Base-by-base conservation (phyloP, 2,329 filamentous ascomycete genomes). In the Pseudocercospora pini-densiflorae region DNA sequence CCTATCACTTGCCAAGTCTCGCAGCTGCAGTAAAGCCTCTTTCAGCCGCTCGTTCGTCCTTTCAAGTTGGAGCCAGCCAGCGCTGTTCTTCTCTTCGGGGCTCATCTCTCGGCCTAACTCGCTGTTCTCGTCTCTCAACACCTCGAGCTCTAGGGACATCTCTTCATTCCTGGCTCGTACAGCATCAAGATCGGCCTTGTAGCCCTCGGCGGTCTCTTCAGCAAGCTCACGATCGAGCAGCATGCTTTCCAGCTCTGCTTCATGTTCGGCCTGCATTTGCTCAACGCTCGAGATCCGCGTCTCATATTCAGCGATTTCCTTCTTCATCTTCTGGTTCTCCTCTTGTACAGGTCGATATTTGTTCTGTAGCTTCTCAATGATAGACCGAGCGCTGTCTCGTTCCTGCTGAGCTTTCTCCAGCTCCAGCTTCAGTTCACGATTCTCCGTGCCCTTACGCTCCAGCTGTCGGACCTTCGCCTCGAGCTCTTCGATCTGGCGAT, bases 161-260 rank as follows among this genome's bases (percentile, higher is more conserved):
- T 98, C 94, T 77, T 98, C 94, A 1, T 89, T 81, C 75, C 90
- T 93, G 65, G 87, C 82, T 74, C 92, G 92, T 61, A 97, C 78
- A 1, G 88, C 86, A 43, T 97, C 92, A 24, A 96, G 82, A 75
- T 99, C 94, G 1, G 87, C 86, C 77, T 93, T 95, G 59, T 91
- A 84, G 19, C 90, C 88, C 71, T 98, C 95, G 0, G 92, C 90
- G 51, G 89, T 93, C 79, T 97, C 94, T 78, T 99, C 94, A 0
- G 95, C 95, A 92, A 98, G 97, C 79, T 99, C 94, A 53, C 92
- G 89, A 77, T 99, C 95, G 27, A 99, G 83, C 0, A 92, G 90
- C 6, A 93, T 93, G 79, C 95, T 87, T 79, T 99, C 95, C 75
- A 97, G 81, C 6, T 91, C 88, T 3, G 90, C 87, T 31, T 98